Evolutionary conservation across 257 asterid species (phyloP).

Genomic region (Paulownia fortunei): DNA sequence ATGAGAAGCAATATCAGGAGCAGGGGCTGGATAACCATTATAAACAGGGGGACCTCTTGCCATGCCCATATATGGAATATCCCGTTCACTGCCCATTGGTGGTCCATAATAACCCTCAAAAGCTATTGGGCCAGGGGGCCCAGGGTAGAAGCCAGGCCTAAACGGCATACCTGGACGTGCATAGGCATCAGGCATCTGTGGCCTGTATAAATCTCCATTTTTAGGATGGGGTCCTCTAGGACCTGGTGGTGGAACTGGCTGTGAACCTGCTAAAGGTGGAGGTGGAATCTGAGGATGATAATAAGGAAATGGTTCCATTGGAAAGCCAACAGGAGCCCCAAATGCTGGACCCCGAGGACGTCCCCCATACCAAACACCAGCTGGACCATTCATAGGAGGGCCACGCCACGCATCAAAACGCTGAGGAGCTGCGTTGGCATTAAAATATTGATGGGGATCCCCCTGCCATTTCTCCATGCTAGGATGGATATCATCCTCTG

Average conservation of each 20-base stretch:
- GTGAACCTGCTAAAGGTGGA: slow-evolving; percentile 68
- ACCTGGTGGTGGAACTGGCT: slow-evolving; percentile 65
- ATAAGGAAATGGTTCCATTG: slow-evolving; percentile 79
- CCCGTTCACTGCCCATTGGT: slow-evolving; percentile 83
- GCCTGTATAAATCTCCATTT: slow-evolving; percentile 80
- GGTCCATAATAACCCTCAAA: slow-evolving; percentile 91
- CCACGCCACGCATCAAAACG: slow-evolving; percentile 89
- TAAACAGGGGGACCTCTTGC: slow-evolving; percentile 60
- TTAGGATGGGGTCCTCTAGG: slow-evolving; percentile 88
- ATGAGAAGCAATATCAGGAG: slow-evolving; percentile 64
- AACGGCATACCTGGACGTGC: slow-evolving; percentile 78
- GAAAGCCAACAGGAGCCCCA: slow-evolving; percentile 77
- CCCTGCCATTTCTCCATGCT: slow-evolving; percentile 78
- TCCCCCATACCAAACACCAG: slow-evolving; percentile 87
- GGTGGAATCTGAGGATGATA: slow-evolving; percentile 82
- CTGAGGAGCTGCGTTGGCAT: slow-evolving; percentile 66
- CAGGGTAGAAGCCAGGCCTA: slow-evolving; percentile 86
- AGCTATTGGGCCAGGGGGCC: slow-evolving; percentile 65
- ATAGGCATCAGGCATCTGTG: slow-evolving; percentile 77
- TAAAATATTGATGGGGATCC: slow-evolving; percentile 67
- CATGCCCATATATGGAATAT: slow-evolving; percentile 74
- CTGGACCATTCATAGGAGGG: slow-evolving; percentile 73
- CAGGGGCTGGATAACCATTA: slow-evolving; percentile 63
- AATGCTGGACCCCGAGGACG: slow-evolving; percentile 82
- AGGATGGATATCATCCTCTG: slow-evolving; percentile 60